Evolutionary conservation across 2,329 filamentous ascomycete genomes (phyloP).

Genomic region (Ophiocordyceps camponoti-floridani): DNA sequence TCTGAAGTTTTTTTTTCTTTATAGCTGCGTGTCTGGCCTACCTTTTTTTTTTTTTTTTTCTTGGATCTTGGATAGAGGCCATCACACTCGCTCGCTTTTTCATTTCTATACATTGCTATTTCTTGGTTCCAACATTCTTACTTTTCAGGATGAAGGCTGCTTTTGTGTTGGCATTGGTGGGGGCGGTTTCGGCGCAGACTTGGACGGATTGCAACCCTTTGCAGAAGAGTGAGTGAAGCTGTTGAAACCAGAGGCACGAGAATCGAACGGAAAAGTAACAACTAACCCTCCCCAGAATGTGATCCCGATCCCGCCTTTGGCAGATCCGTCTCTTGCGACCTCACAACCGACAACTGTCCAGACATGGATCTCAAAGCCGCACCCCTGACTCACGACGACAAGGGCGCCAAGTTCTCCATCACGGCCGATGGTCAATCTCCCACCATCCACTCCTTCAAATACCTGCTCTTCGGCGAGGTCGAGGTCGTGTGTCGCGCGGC

Average conservation of each 20-base stretch:
- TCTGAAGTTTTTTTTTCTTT: too few species aligned
- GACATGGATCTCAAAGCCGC: conserved; percentile 32
- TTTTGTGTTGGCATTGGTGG: too few species aligned
- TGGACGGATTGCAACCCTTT: conserved; percentile 36
- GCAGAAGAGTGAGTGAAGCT: conserved; percentile 22
- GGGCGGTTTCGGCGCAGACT: conserved; percentile 30
- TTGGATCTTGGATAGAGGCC: too few species aligned
- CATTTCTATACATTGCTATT: too few species aligned
- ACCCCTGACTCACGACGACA: conserved; percentile 24
- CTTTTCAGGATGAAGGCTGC: too few species aligned
- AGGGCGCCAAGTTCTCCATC: conserved; percentile 48
- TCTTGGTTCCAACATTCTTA: too few species aligned
- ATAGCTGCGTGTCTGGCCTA: too few species aligned
- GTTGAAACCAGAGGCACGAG: too few species aligned
- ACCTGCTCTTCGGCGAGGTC: conserved; percentile 91
- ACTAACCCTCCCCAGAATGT: conserved; percentile 30
- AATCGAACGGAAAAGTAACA: too few species aligned
- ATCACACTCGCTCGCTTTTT: too few species aligned
- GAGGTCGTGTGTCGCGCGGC: conserved; percentile 65
- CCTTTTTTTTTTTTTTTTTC: too few species aligned
- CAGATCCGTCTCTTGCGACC: conserved; percentile 44
- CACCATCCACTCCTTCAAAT: conserved; percentile 62
- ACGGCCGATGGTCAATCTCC: conserved; percentile 45
- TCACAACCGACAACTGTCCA: conserved; percentile 43
- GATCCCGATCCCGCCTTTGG: conserved; percentile 62